These are phyloP conservation scores for Mortierella sp. DNA, from an alignment of 371 early-diverging fungal genomes.

Conservation along the genomic window DNA sequence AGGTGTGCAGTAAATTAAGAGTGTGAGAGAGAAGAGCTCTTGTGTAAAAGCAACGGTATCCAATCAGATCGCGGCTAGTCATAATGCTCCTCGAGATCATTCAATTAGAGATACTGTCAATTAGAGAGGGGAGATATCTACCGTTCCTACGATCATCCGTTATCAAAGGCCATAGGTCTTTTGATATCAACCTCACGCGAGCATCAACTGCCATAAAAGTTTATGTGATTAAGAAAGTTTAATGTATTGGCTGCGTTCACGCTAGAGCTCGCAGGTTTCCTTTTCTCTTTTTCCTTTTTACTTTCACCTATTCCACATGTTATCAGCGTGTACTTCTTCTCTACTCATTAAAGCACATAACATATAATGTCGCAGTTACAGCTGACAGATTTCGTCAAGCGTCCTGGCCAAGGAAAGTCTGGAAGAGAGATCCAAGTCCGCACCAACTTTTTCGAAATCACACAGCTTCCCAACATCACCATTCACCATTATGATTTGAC, in stretches of 20 bases:
- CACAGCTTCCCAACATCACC: constrained; percentile 11
- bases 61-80: constrained; percentile 4
- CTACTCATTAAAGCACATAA: background rate
- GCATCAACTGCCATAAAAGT: too few species aligned
- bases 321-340: background rate
- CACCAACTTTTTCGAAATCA: constrained; percentile 29
- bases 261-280: too few species aligned
- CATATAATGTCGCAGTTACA: background rate
- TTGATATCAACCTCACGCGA: too few species aligned
- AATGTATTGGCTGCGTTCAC: too few species aligned
- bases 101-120: constrained; percentile 2
- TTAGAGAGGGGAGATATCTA: background rate
- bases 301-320: background rate
- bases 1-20: background rate
- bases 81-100: constrained; percentile 1
- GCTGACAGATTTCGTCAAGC: constrained; percentile 33
- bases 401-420: constrained; percentile 29
- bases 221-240: too few species aligned
- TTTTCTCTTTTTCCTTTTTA: too few species aligned
- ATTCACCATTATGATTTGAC: constrained; percentile 58
- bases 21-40: constrained; percentile 4
- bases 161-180: too few species aligned
- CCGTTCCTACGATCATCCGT: too few species aligned
- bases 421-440: constrained; percentile 18
- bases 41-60: constrained; percentile 2